Conservation (phyloP, 2,329 filamentous ascomycete genomes). For the Neophaeococcomyces aloes region DNA sequence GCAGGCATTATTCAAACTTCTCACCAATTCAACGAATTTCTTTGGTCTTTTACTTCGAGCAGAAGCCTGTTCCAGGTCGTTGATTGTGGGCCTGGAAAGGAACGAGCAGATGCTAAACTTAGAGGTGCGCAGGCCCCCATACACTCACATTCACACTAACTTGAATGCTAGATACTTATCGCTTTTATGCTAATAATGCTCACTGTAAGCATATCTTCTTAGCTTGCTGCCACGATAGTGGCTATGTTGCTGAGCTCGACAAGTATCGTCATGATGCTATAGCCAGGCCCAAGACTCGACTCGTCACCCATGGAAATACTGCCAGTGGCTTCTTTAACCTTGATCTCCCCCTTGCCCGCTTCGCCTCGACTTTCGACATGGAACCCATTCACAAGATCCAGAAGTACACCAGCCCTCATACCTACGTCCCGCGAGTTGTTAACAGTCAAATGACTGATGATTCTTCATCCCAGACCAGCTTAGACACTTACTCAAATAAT, state of each 20-base stretch:
- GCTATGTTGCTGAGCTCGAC: conserved; percentile 47
- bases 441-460: background rate
- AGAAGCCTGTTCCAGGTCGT: conserved; percentile 52
- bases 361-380: conserved; percentile 16
- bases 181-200: conserved; percentile 46
- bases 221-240: conserved; percentile 51
- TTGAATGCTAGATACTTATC: conserved; percentile 24
- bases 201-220: conserved; percentile 57
- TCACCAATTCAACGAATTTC: conserved; percentile 15
- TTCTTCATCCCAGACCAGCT: conserved; percentile 3
- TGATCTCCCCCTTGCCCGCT: conserved; percentile 12
- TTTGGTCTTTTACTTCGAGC: conserved; percentile 18
- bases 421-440: background rate
- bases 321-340: conserved; percentile 9
- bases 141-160: conserved; percentile 1
- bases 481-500: background rate
- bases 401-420: background rate
- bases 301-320: conserved; percentile 14
- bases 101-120: conserved; percentile 51
- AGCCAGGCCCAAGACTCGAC: conserved; percentile 13
- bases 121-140: conserved; percentile 31
- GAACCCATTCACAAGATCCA: conserved; percentile 7
- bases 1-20: conserved; percentile 30
- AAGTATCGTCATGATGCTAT: conserved; percentile 31
- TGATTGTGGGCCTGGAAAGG: conserved; percentile 51